A percentile compares a stretch with the other conserved stretches of the same genome.
phyloP scores from a whole-genome alignment of 1,284 basidiomycete species.

The Ustilago nuda region DNA sequence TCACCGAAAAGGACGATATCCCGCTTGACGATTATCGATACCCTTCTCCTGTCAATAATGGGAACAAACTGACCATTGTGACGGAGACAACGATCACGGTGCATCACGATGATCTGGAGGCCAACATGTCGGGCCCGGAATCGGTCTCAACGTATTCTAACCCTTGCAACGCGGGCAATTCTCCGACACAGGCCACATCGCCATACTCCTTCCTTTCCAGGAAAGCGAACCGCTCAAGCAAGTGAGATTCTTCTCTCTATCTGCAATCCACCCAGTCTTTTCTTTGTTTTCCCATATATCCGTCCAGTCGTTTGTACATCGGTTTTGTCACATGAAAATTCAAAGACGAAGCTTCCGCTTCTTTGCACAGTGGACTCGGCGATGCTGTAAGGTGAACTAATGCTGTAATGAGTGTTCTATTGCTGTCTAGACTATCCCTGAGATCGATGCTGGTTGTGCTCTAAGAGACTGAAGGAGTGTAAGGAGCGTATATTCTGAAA shows the following conservation, averaged over 20 bases:
- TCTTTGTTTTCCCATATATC: neutral
- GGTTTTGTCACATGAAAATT: neutral
- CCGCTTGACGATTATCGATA: neutral
- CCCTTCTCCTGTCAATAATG: neutral
- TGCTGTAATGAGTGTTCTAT: slow-evolving; percentile 3
- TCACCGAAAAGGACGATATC: neutral
- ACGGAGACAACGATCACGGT: slow-evolving; percentile 8
- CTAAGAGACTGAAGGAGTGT: neutral
- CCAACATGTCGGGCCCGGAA: neutral
- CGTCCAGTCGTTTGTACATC: neutral
- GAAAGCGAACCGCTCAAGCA: neutral
- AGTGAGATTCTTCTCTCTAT: neutral
- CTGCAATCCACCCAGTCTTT: neutral
- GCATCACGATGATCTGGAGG: neutral
- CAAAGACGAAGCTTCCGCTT: neutral
- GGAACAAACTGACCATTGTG: slow-evolving; percentile 5
- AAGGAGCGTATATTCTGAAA: neutral
- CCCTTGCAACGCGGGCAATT: neutral
- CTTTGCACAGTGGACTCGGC: neutral
- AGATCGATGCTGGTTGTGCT: neutral
- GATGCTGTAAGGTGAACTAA: neutral
- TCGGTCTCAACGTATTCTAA: slow-evolving; percentile 3
- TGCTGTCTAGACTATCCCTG: neutral
- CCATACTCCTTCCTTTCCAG: neutral
- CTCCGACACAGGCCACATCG: neutral